Percentiles rank a stretch among this genome's conserved stretches.
These are phyloP conservation scores for Nakazawaea siamensis DNA, from an alignment of 805 yeast genomes.

Conservation along the genomic window DNA sequence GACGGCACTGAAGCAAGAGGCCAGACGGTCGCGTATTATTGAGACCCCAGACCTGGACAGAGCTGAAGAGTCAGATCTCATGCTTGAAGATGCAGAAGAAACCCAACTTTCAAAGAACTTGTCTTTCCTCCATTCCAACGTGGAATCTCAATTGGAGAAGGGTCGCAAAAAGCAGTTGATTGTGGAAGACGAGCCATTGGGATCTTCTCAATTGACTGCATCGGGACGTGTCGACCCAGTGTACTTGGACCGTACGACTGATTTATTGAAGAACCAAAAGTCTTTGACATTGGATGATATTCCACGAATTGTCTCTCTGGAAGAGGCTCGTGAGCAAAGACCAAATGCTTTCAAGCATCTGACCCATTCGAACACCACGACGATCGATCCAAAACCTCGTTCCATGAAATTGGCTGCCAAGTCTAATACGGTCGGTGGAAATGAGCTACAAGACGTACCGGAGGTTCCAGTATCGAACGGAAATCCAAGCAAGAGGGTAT, in stretches of 20 bases:
- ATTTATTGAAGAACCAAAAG: slow-evolving; percentile 68
- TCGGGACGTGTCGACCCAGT: neutral
- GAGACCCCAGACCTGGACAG: slow-evolving; percentile 49
- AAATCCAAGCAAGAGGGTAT: slow-evolving; percentile 25
- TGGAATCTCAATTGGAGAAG: slow-evolving; percentile 3
- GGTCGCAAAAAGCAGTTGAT: slow-evolving; percentile 2
- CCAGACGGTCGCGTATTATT: slow-evolving; percentile 57
- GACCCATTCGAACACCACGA: slow-evolving; percentile 20
- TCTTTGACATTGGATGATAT: slow-evolving; percentile 91
- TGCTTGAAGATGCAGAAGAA: slow-evolving; percentile 4
- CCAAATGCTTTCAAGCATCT: slow-evolving; percentile 90
- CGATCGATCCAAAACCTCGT: slow-evolving; percentile 9
- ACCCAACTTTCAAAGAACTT: slow-evolving; percentile 7
- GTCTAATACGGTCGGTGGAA: slow-evolving; percentile 5
- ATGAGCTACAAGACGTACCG: neutral
- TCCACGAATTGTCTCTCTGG: slow-evolving; percentile 94
- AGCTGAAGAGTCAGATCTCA: slow-evolving; percentile 18
- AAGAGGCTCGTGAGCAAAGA: slow-evolving; percentile 87
- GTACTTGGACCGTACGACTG: slow-evolving; percentile 54
- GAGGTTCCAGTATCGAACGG: slow-evolving; percentile 6
- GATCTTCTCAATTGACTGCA: neutral
- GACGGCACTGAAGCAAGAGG: slow-evolving; percentile 45
- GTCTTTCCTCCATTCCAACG: slow-evolving; percentile 5
- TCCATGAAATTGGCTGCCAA: slow-evolving; percentile 4
- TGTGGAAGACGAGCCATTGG: slow-evolving; percentile 21